A percentile compares a stretch with the other conserved stretches of the same genome.
These are phyloP conservation scores for Chrysoporthe deuterocubensis DNA, from an alignment of 2,329 filamentous ascomycete species.

Conservation along the genomic window DNA sequence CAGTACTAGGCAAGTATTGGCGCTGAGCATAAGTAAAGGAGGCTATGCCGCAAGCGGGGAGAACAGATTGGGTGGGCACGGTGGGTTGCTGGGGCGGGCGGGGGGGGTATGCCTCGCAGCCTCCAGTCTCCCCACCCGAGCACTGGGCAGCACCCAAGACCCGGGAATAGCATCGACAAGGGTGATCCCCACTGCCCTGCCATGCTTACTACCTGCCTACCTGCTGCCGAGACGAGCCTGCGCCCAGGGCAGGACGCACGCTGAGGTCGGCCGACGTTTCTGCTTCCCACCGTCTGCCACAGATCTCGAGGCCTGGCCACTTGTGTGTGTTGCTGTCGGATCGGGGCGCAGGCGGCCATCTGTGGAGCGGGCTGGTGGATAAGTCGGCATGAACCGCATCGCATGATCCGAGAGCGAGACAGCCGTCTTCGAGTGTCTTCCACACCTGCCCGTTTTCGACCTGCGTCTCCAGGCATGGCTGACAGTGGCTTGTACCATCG, in stretches of 20 bases:
- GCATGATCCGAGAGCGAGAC: neutral
- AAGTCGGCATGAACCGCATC: slow-evolving; percentile 2
- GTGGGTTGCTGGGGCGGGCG: neutral
- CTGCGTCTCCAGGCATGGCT: neutral
- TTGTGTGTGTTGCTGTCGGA: neutral
- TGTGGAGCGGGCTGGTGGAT: slow-evolving; percentile 1
- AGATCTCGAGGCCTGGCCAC: neutral
- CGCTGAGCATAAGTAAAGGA: neutral
- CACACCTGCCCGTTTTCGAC: slow-evolving; percentile 1
- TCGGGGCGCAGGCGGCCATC: neutral
- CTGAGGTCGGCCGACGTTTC: neutral
- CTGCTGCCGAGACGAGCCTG: too few species aligned
- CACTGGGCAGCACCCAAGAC: too few species aligned
- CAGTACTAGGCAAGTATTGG: neutral
- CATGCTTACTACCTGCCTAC: too few species aligned
- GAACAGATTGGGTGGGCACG: slow-evolving; percentile 1
- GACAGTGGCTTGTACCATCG: neutral
- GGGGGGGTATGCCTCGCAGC: neutral
- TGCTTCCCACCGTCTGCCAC: neutral
- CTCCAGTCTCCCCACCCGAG: neutral
- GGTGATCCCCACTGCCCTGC: too few species aligned
- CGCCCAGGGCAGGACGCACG: too few species aligned
- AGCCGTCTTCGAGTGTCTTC: neutral
- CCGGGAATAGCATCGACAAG: too few species aligned
- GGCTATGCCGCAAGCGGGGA: slow-evolving; percentile 7